Conservation (phyloP, 257 asterid genomes). For the Ajuga chamaepitys region DNA sequence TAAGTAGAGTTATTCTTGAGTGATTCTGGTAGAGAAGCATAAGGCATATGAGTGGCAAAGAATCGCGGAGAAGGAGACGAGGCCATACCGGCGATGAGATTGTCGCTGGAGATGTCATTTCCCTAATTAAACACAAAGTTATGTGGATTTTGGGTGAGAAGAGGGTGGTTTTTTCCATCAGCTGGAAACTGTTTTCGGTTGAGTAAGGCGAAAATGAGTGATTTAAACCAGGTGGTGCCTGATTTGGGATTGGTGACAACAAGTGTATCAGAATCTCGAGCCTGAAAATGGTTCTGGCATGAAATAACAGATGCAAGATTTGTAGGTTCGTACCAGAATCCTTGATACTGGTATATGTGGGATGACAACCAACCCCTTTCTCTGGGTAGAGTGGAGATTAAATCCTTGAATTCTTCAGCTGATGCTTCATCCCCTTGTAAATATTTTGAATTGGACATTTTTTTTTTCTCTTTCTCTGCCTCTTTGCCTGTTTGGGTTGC, state of each 20-base stretch:
- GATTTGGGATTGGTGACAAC: conserved; percentile 12
- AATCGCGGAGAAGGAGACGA: conserved; percentile 15
- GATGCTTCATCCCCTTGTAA: too few relatives aligned
- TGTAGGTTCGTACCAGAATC: too few relatives aligned
- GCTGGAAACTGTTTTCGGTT: background rate
- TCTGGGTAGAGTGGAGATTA: background rate
- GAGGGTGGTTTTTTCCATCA: background rate
- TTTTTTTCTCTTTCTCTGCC: too few relatives aligned
- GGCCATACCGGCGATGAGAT: background rate
- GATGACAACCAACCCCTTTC: background rate
- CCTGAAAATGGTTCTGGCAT: conserved; percentile 9
- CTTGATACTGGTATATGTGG: too few relatives aligned
- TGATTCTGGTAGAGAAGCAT: conserved; percentile 16
- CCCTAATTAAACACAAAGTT: background rate
- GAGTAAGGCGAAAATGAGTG: conserved; percentile 4
- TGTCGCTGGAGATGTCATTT: background rate
- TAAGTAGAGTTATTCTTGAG: background rate
- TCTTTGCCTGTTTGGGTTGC: too few relatives aligned
- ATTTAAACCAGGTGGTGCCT: conserved; percentile 20
- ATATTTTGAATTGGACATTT: too few relatives aligned
- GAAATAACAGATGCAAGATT: too few relatives aligned
- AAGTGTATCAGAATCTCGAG: background rate
- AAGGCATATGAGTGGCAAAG: conserved; percentile 25
- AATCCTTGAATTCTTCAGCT: background rate
- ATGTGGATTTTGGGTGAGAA: conserved; percentile 7